These are phyloP conservation scores for Borealophlyctis nickersoniae DNA, from an alignment of 192 early-diverging fungal genomes.

Conservation along the genomic window DNA sequence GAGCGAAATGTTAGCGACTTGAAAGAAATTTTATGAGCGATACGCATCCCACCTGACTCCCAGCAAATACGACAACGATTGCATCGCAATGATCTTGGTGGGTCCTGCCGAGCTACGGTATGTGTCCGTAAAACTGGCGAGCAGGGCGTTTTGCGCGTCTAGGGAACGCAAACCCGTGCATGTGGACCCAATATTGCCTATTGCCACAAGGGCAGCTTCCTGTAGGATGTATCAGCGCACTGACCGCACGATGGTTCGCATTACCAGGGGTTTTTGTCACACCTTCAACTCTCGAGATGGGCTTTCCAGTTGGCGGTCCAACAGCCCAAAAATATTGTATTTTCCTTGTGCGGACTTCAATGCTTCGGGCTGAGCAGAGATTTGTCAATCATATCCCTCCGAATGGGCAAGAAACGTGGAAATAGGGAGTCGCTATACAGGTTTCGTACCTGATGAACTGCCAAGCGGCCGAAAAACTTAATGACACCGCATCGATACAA, in stretches of 20 bases:
- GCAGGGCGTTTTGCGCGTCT: background rate
- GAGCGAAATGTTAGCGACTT: too few relatives aligned
- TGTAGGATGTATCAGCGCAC: too few relatives aligned
- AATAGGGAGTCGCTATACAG: background rate
- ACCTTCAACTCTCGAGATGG: background rate
- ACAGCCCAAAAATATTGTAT: background rate
- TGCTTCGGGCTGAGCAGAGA: background rate
- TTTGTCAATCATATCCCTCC: too few relatives aligned
- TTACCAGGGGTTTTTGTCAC: too few relatives aligned
- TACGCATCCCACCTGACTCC: background rate
- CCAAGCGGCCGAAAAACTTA: constrained; percentile 46
- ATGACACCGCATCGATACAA: constrained; percentile 36
- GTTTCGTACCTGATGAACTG: constrained; percentile 18
- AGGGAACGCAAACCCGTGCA: background rate
- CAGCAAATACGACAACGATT: background rate
- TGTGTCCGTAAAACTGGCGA: background rate
- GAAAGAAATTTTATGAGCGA: background rate
- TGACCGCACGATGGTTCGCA: too few relatives aligned
- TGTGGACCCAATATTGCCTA: background rate
- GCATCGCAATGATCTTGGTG: background rate
- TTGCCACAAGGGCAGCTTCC: background rate
- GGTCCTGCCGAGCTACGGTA: background rate
- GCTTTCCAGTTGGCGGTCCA: background rate
- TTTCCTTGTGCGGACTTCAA: background rate
- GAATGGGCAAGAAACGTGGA: too few relatives aligned